Evolutionary conservation across 1,284 basidiomycete genomes (phyloP).

Genomic region (Lentinula novae-zelandiae): DNA sequence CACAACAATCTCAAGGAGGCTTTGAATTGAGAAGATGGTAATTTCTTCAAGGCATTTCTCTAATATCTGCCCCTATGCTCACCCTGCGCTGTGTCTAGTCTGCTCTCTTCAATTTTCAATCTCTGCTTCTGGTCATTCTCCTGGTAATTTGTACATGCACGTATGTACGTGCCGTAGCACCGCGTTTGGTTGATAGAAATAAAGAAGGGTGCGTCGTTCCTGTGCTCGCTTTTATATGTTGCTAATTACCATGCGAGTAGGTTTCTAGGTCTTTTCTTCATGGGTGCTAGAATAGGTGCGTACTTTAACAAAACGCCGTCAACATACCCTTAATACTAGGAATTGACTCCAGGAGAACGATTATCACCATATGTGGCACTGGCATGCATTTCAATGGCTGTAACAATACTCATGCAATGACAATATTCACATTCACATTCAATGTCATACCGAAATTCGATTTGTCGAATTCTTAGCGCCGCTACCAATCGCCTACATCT

Average conservation of each 20-base stretch:
- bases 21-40: neutral
- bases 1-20: neutral
- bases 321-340: neutral
- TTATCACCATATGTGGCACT: conserved; percentile 81
- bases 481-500: too few species aligned
- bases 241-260: conserved; percentile 33
- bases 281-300: conserved; percentile 88
- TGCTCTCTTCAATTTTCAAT: conserved; percentile 97
- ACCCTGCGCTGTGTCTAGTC: neutral
- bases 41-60: neutral
- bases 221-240: neutral
- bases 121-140: conserved; percentile 89
- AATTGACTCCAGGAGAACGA: conserved; percentile 56
- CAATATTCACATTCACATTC: too few species aligned
- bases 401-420: conserved; percentile 50
- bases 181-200: conserved; percentile 89
- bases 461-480: too few species aligned
- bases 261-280: conserved; percentile 90
- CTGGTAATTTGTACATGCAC: conserved; percentile 97
- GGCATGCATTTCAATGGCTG: conserved; percentile 79
- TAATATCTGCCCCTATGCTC: neutral
- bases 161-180: conserved; percentile 88
- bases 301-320: conserved; percentile 6
- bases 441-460: too few species aligned
- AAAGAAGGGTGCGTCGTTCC: conserved; percentile 77